Evolutionary conservation across 208 protist species (phyloP).

Genomic region (Leishmania tarentolae): DNA sequence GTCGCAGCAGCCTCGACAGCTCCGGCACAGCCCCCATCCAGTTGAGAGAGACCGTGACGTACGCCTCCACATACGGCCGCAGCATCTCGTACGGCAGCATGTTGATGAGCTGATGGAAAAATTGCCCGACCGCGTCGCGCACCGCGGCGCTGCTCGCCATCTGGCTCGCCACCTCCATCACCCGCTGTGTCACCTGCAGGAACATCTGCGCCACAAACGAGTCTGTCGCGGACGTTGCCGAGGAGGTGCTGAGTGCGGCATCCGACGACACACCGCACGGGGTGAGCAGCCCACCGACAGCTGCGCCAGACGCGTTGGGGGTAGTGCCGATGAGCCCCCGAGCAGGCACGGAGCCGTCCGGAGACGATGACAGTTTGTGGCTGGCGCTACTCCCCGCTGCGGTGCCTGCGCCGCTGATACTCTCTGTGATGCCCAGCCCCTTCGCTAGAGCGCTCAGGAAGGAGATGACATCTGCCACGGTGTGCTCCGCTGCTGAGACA

Average conservation of each 20-base stretch:
- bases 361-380: background rate
- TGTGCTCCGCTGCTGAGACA: conserved; percentile 13
- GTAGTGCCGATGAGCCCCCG: conserved; percentile 6
- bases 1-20: conserved; percentile 64
- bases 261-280: background rate
- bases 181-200: conserved; percentile 38
- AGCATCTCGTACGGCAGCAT: conserved; percentile 57
- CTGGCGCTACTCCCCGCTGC: background rate
- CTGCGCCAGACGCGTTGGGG: conserved; percentile 6
- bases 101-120: conserved; percentile 72
- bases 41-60: conserved; percentile 45
- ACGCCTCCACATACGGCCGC: conserved; percentile 40
- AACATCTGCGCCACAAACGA: conserved; percentile 40
- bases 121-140: conserved; percentile 56
- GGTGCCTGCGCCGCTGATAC: background rate
- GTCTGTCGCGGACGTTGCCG: conserved; percentile 8
- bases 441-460: conserved; percentile 60
- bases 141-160: conserved; percentile 45
- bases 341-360: background rate
- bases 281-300: background rate
- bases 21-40: conserved; percentile 68
- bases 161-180: conserved; percentile 37
- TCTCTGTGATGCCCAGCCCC: conserved; percentile 22
- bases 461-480: conserved; percentile 55
- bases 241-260: background rate